phyloP scores from a whole-genome alignment of 2,329 filamentous ascomycete species.

The Monosporascus sp. region DNA sequence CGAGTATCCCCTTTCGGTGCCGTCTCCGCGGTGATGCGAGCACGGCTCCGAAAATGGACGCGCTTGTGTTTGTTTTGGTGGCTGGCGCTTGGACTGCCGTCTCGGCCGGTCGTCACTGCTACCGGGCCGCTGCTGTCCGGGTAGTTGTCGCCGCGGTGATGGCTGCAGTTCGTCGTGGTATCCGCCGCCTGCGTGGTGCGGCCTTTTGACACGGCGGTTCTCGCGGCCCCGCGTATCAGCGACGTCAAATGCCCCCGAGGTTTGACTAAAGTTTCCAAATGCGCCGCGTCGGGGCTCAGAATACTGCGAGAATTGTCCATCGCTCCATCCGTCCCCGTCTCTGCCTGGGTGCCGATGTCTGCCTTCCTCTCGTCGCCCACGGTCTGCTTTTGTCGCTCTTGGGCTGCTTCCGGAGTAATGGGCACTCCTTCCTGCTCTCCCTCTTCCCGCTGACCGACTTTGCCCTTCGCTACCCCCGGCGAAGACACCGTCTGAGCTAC shows the following conservation, averaged over 20 bases:
- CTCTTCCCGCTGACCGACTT: neutral
- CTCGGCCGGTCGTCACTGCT: neutral
- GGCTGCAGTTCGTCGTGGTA: neutral
- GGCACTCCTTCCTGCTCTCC: neutral
- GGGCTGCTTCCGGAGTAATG: neutral
- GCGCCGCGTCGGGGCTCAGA: neutral
- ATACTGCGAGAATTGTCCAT: neutral
- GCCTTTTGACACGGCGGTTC: neutral
- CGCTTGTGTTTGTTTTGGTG: neutral
- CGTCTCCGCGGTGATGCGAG: neutral
- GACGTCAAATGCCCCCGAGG: neutral
- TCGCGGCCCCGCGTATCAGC: neutral
- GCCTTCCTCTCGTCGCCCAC: neutral
- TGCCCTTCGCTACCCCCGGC: neutral
- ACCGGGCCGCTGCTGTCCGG: neutral
- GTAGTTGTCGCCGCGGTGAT: neutral
- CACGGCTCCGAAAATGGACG: neutral
- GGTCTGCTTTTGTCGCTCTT: neutral
- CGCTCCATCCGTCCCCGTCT: neutral
- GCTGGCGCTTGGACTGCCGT: neutral
- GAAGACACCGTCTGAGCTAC: neutral
- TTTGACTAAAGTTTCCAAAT: neutral
- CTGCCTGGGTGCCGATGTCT: neutral
- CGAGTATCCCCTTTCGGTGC: neutral
- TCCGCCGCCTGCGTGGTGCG: neutral